Percentiles rank a stretch among this genome's conserved stretches.
These are phyloP conservation scores for Penicillium lividum DNA, from an alignment of 495 filamentous ascomycete species.

Conservation along the genomic window DNA sequence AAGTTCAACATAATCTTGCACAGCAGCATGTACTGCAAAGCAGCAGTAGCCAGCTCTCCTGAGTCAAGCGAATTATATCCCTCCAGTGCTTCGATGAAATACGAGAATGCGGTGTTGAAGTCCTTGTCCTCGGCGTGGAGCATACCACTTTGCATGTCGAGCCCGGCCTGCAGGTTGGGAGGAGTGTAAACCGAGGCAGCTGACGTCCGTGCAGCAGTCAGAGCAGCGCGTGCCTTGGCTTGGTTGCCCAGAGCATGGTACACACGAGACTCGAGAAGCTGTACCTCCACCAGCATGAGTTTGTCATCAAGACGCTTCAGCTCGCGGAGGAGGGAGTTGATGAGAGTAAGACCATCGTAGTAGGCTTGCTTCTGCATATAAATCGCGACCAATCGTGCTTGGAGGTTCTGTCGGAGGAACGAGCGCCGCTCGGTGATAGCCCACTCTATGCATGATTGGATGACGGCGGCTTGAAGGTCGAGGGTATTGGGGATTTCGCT, in stretches of 20 bases:
- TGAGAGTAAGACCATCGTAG: slow-evolving; percentile 93
- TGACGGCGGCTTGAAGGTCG: slow-evolving; percentile 89
- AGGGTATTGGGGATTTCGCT: slow-evolving; percentile 87
- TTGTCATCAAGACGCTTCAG: slow-evolving; percentile 98
- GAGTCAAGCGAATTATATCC: slow-evolving; percentile 95
- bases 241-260: slow-evolving; percentile 98
- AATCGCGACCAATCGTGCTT: slow-evolving; percentile 88
- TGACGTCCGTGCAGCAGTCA: slow-evolving; percentile 90
- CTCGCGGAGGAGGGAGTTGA: slow-evolving; percentile 92
- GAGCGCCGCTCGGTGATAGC: slow-evolving; percentile 87
- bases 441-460: slow-evolving; percentile 99
- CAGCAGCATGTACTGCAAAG: slow-evolving; percentile 98
- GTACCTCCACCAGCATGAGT: slow-evolving; percentile 96
- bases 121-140: slow-evolving; percentile 97
- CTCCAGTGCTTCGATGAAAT: slow-evolving; percentile 98
- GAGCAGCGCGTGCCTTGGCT: slow-evolving; percentile 90
- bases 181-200: slow-evolving; percentile 97
- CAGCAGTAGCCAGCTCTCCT: slow-evolving; percentile 77
- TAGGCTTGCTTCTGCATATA: slow-evolving; percentile 96
- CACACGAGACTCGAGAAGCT: slow-evolving; percentile 92
- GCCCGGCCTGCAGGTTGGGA: slow-evolving; percentile 87
- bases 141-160: slow-evolving; percentile 99
- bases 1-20: slow-evolving; percentile 99
- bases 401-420: slow-evolving; percentile 96
- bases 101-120: slow-evolving; percentile 97